phyloP scores from a whole-genome alignment of 2,329 filamentous ascomycete genomes.

The Orbilia brochopaga region DNA sequence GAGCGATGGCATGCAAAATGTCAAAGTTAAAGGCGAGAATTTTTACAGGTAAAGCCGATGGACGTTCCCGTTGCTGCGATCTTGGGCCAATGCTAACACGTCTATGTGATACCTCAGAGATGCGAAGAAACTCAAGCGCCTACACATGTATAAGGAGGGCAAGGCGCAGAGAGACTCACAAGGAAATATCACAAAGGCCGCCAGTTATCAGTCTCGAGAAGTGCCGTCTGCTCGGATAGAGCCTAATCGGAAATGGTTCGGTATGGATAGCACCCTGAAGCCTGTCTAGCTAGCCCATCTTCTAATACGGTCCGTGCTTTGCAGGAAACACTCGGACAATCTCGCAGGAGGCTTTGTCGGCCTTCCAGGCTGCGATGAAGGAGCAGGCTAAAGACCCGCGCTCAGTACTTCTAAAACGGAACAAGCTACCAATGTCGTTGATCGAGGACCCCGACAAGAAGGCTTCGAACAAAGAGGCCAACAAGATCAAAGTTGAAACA shows the following conservation, averaged over 20 bases:
- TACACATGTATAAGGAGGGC: slow-evolving; percentile 91
- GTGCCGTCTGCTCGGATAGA: slow-evolving; percentile 84
- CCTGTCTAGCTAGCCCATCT: neutral
- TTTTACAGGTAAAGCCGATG: slow-evolving; percentile 75
- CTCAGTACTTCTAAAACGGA: slow-evolving; percentile 84
- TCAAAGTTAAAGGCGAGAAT: slow-evolving; percentile 94
- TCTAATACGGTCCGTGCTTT: neutral
- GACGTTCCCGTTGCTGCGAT: neutral
- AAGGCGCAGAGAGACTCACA: slow-evolving; percentile 79
- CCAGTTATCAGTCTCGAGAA: slow-evolving; percentile 81
- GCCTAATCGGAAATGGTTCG: slow-evolving; percentile 96
- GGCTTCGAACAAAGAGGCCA: slow-evolving; percentile 86
- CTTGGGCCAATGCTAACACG: slow-evolving; percentile 4
- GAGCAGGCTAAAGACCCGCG: slow-evolving; percentile 90
- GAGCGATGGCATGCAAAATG: slow-evolving; percentile 86
- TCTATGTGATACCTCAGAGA: slow-evolving; percentile 52
- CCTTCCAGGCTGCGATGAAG: slow-evolving; percentile 89
- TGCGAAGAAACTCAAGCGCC: slow-evolving; percentile 84
- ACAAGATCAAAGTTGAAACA: slow-evolving; percentile 90
- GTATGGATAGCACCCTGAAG: slow-evolving; percentile 22
- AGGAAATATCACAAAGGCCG: slow-evolving; percentile 84
- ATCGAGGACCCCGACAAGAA: slow-evolving; percentile 78
- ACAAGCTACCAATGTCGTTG: slow-evolving; percentile 94
- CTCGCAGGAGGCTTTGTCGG: slow-evolving; percentile 81
- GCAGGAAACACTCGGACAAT: slow-evolving; percentile 83